Conservation (phyloP, 2,329 filamentous ascomycete species). For the Cladosporium colombiae region DNA sequence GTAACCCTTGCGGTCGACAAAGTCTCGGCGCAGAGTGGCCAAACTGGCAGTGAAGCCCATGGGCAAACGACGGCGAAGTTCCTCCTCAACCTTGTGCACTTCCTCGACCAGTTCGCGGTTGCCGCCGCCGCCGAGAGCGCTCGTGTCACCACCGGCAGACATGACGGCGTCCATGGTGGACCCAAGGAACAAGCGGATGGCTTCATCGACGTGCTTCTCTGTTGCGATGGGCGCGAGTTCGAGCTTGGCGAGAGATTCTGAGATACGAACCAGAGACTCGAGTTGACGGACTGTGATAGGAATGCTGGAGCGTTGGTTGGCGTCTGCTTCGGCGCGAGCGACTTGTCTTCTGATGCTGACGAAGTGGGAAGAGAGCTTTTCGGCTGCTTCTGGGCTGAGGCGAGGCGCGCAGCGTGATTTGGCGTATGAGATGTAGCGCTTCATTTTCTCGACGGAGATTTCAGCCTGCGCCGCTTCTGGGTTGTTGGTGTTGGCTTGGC, state of each 20-base stretch:
- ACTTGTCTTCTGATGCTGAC: conserved; percentile 95
- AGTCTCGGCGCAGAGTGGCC: conserved; percentile 81
- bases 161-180: conserved; percentile 94
- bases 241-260: conserved; percentile 91
- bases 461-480: conserved; percentile 77
- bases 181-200: conserved; percentile 92
- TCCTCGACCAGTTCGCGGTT: conserved; percentile 91
- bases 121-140: conserved; percentile 74
- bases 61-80: conserved; percentile 77
- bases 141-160: conserved; percentile 55
- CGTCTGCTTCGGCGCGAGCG: conserved; percentile 84
- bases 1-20: conserved; percentile 89
- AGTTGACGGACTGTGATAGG: conserved; percentile 97
- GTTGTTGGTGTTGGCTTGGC: conserved; percentile 75
- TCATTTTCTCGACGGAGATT: conserved; percentile 94
- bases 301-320: conserved; percentile 87
- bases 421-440: conserved; percentile 95
- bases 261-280: conserved; percentile 95
- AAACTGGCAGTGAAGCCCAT: conserved; percentile 95
- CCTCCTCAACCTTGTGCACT: conserved; percentile 80
- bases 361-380: conserved; percentile 96
- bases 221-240: conserved; percentile 82
- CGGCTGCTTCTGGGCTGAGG: conserved; percentile 84
- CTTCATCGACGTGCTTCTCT: conserved; percentile 92
- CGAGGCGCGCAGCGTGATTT: conserved; percentile 93